Percentiles rank a stretch among this genome's conserved stretches.
These are phyloP conservation scores for Sphagnum magellanicum DNA, from an alignment of 228 moss, liverwort and hornwort genomes.

Conservation along the genomic window DNA sequence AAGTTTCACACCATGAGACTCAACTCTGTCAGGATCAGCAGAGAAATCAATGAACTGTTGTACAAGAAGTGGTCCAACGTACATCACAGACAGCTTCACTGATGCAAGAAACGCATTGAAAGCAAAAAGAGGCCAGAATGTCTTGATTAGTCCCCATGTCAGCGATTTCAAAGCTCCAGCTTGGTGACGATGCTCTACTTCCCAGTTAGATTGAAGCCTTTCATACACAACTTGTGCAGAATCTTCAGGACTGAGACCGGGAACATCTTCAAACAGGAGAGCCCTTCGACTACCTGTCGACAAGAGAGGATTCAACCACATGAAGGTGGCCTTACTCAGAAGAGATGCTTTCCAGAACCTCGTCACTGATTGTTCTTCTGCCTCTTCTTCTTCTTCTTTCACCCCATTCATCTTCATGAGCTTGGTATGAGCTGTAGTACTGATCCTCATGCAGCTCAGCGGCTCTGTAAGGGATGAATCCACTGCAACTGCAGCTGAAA, in stretches of 20 bases:
- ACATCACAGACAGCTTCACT: constrained; percentile 54
- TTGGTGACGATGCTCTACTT: neutral
- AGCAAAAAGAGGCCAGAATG: constrained; percentile 46
- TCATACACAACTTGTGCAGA: constrained; percentile 10
- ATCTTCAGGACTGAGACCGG: constrained; percentile 17
- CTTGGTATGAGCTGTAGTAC: neutral
- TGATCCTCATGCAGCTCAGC: neutral
- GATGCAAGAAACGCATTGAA: constrained; percentile 44
- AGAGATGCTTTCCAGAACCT: constrained; percentile 14
- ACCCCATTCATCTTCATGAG: neutral
- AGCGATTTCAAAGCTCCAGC: constrained; percentile 2
- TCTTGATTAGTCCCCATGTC: constrained; percentile 14
- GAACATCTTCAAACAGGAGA: constrained; percentile 21
- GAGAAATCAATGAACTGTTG: constrained; percentile 38
- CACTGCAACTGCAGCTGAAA: neutral
- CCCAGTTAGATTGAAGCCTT: constrained; percentile 16
- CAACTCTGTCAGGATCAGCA: constrained; percentile 33
- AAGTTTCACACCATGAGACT: constrained; percentile 39
- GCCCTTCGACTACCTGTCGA: constrained; percentile 9
- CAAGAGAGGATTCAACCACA: constrained; percentile 31
- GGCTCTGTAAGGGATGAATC: constrained; percentile 3
- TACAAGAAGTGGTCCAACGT: constrained; percentile 65
- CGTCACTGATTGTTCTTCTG: neutral
- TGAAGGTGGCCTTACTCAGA: constrained; percentile 4
- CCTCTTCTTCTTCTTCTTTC: neutral